phyloP scores from a whole-genome alignment of 305 asterid species.

The Fraxinus ornus region DNA sequence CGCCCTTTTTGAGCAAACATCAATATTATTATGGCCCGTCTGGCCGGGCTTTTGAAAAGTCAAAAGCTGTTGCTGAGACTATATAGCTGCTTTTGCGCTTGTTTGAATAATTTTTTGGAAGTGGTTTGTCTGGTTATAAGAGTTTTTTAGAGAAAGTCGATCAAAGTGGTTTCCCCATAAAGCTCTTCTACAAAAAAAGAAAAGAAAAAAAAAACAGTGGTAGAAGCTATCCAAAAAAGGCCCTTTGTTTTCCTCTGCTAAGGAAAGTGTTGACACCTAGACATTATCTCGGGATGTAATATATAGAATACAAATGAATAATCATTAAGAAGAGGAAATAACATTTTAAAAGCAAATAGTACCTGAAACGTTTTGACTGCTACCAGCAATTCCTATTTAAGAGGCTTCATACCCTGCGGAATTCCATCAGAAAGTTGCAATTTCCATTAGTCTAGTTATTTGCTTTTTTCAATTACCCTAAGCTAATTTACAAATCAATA shows the following conservation, averaged over 20 bases:
- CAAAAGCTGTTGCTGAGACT: background rate
- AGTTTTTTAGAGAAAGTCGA: background rate
- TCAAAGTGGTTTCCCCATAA: background rate
- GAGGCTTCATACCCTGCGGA: constrained; percentile 65
- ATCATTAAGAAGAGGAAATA: background rate
- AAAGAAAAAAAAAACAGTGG: background rate
- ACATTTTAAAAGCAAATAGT: constrained; percentile 20
- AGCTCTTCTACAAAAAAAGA: background rate
- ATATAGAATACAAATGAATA: background rate
- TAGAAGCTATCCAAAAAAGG: background rate
- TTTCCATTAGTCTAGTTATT: background rate
- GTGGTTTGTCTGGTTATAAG: background rate
- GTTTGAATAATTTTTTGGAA: background rate
- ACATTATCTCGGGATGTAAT: background rate
- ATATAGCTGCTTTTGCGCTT: background rate
- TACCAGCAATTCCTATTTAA: constrained; percentile 44
- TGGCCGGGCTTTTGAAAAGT: background rate
- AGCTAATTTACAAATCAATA: background rate
- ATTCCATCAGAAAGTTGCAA: constrained; percentile 19
- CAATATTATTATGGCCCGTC: background rate
- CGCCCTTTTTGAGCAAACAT: background rate
- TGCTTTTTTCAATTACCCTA: background rate
- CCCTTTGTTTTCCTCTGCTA: background rate
- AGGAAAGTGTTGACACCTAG: background rate
- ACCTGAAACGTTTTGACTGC: constrained; percentile 30